Evolutionary conservation across 148 eudicot species (phyloP).

Genomic region (Diospyros lotus): DNA sequence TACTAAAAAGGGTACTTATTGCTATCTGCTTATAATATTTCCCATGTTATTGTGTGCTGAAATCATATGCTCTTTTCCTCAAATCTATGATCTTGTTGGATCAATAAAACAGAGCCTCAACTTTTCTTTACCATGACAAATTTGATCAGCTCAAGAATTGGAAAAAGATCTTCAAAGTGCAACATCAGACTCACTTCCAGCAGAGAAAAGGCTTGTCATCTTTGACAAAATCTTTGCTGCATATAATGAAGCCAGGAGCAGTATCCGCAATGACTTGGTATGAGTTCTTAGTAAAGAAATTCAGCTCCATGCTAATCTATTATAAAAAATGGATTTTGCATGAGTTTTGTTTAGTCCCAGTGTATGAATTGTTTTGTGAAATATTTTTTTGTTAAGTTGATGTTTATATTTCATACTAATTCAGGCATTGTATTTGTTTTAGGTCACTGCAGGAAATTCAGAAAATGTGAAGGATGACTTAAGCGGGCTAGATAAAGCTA

Average conservation of each 20-base stretch:
- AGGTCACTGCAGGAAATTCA: constrained; percentile 80
- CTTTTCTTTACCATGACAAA: constrained; percentile 4
- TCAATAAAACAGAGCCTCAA: constrained; percentile 6
- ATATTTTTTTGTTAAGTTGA: background rate
- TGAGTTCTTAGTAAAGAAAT: background rate
- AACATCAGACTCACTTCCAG: constrained; percentile 56
- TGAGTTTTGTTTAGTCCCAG: constrained; percentile 1
- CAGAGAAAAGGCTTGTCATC: constrained; percentile 72
- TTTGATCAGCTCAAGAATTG: constrained; percentile 87
- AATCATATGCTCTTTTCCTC: background rate
- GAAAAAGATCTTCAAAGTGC: constrained; percentile 81
- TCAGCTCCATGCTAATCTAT: background rate
- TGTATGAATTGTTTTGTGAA: background rate
- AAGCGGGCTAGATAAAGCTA: constrained; percentile 96
- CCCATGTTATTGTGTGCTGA: constrained; percentile 8
- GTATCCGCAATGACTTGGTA: constrained; percentile 88
- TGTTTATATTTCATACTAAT: constrained; percentile 6
- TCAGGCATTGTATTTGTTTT: constrained; percentile 17
- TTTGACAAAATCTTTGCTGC: constrained; percentile 83
- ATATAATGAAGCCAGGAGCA: constrained; percentile 84
- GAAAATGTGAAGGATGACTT: constrained; percentile 85
- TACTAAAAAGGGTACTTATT: background rate
- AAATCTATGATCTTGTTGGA: background rate
- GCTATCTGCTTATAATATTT: too few relatives aligned
- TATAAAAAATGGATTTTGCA: background rate